A percentile compares a stretch with the other conserved stretches of the same genome.
These are phyloP conservation scores for Cyanodermella asteris DNA, from an alignment of 2,329 filamentous ascomycete species.

Conservation along the genomic window DNA sequence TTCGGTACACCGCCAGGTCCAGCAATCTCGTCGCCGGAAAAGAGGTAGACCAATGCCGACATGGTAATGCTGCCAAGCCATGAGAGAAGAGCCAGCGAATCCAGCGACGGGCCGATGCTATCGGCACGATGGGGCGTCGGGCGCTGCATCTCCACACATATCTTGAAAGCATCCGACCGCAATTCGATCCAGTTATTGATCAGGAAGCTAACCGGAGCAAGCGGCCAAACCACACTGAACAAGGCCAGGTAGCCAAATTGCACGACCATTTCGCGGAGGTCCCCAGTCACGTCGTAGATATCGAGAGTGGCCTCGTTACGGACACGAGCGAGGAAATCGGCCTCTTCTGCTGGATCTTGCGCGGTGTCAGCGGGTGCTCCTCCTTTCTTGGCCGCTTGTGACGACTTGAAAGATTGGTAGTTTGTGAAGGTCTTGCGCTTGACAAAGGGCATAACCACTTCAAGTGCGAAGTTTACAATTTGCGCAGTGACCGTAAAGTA, in stretches of 20 bases:
- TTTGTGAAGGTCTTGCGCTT: slow-evolving; percentile 62
- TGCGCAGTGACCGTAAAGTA: slow-evolving; percentile 92
- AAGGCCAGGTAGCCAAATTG: slow-evolving; percentile 76
- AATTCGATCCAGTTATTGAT: slow-evolving; percentile 94
- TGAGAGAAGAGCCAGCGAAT: slow-evolving; percentile 67
- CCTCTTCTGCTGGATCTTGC: slow-evolving; percentile 55
- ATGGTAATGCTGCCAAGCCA: slow-evolving; percentile 85
- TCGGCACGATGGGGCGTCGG: slow-evolving; percentile 79
- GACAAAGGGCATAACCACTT: slow-evolving; percentile 64
- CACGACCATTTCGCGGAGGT: slow-evolving; percentile 85
- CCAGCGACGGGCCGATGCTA: slow-evolving; percentile 82
- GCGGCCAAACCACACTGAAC: slow-evolving; percentile 84
- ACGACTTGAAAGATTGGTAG: slow-evolving; percentile 50
- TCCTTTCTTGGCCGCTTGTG: slow-evolving; percentile 34
- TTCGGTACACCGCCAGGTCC: slow-evolving; percentile 44
- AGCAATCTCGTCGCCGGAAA: slow-evolving; percentile 45
- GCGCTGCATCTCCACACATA: slow-evolving; percentile 69
- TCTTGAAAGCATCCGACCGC: slow-evolving; percentile 83
- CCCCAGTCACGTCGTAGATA: slow-evolving; percentile 70
- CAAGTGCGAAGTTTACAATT: slow-evolving; percentile 65
- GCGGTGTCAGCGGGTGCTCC: slow-evolving; percentile 25
- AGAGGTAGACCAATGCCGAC: slow-evolving; percentile 74
- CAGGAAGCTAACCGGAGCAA: slow-evolving; percentile 75
- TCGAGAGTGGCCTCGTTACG: slow-evolving; percentile 64
- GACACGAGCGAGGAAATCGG: slow-evolving; percentile 57